Evolutionary conservation across 306 rosid genomes (phyloP), one percentile per base, ranked within the genome.

Genomic region (Prosopis cineraria): DNA sequence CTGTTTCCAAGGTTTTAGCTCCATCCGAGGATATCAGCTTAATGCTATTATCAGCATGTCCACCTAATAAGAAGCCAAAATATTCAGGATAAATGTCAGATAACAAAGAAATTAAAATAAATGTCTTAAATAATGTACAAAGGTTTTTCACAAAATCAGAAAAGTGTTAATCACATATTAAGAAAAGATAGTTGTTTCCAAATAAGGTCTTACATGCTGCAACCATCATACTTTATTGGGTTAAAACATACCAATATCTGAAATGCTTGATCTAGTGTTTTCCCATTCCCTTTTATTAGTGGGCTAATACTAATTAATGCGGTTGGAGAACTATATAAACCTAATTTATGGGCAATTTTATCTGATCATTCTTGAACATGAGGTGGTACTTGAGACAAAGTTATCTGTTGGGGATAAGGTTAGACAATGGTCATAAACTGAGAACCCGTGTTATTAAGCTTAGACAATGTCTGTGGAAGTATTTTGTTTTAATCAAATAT

Each of bases 1-100:
- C 99, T 55, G 93, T 91, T 84, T 95, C 99, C 76, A 95, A 70
- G 78, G 99, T 88, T 90, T 85, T 91, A 78, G 98, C 98, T 77
- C 98, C 97, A 78, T 91, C 98, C 6, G 93, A 86, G 70, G 98
- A 95, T 83, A 95, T 72, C 72, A 95, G 74, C 87, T 88, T 89
- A 80, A 95, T 81, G 85, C 98, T 89, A 82, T 90, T 93, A 81
- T 95, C 99, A 16, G 85, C 89, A 77, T 95, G 99, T 44, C 99
- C 98, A 79, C 99, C 99, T 95, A 86, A 70, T 78, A 67, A 86
- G 76, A 73, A 75, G 69, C 67, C 52, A 79, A 78, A 76, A 86
- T 70, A 34, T 27, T 73, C 64, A 64, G 69, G 79, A 65, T 81
- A 69, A 72, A 76, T 77, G 63, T 70, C 11, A 76, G 72, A 52